A percentile compares a stretch with the other conserved stretches of the same genome.
Conservation (phyloP, 305 asterid species). For the Fraxinus velutina region DNA sequence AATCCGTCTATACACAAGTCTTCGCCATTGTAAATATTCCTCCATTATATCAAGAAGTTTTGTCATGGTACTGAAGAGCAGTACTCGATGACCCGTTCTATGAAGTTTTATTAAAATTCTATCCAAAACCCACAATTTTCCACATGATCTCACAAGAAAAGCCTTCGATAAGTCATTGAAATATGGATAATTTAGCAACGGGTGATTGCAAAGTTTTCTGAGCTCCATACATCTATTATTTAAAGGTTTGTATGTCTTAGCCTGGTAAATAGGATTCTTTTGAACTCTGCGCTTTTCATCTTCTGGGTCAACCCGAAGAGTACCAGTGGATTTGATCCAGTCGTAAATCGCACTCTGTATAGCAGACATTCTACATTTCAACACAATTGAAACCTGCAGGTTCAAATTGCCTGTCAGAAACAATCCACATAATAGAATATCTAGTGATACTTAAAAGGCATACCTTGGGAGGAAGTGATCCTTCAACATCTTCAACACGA, state of each 20-base stretch:
- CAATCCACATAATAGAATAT: constrained; percentile 18
- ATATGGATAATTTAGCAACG: constrained; percentile 91
- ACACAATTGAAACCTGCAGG: constrained; percentile 84
- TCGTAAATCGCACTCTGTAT: constrained; percentile 90
- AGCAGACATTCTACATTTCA: constrained; percentile 96
- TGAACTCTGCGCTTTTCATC: constrained; percentile 77
- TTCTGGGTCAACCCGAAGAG: constrained; percentile 95
- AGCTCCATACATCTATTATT: constrained; percentile 98
- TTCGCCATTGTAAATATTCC: constrained; percentile 96
- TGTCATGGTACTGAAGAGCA: constrained; percentile 98
- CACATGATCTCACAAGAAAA: constrained; percentile 92
- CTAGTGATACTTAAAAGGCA: constrained; percentile 15
- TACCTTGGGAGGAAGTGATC: constrained; percentile 99
- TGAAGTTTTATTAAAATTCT: constrained; percentile 89
- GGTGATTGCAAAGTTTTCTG: constrained; percentile 95
- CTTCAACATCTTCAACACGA: constrained; percentile 99
- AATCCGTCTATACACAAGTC: constrained; percentile 89
- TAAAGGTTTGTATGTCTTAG: constrained; percentile 70
- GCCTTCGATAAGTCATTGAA: constrained; percentile 83
- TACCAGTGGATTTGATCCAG: constrained; percentile 97
- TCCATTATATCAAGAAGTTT: constrained; percentile 96
- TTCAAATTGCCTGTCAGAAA: constrained; percentile 32
- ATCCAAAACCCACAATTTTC: constrained; percentile 94
- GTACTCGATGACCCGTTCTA: constrained; percentile 89
- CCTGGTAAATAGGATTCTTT: constrained; percentile 74